Evolutionary conservation across 2,329 filamentous ascomycete species (phyloP), one percentile per base, ranked within the genome.

Genomic region (Raffaelea deltoideospora): DNA sequence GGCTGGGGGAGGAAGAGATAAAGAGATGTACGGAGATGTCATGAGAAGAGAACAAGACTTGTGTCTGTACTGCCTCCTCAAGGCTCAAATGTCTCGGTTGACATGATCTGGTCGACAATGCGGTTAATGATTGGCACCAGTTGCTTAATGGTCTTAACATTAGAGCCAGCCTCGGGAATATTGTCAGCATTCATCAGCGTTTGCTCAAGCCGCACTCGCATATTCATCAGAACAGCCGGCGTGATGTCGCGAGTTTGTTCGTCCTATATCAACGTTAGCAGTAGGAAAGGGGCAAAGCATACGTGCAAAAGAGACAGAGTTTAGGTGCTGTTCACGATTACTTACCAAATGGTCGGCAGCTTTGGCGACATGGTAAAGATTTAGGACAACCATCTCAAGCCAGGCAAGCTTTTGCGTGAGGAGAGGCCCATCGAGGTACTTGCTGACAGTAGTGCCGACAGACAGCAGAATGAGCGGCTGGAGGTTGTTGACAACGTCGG

Each of bases 401-500:
- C 74, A 75, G 18, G 58, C 59, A 37, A 78, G 56, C 51, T 72
- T 72, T 48, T 72, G 63, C 34, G 64, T 60, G 35, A 77, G 54
- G 32, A 64, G 57, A 10, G 61, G 57, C 29, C 65, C 67, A 39
- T 64, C 63, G 32, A 80, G 56, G 31, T 74, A 63, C 47, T 72
- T 64, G 26, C 71, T 70, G 37, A 80, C 65, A 8, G 73, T 76
- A 19, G 75, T 72, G 37, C 73, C 73, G 28, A 79, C 68, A 1
- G 76, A 77, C 33, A 80, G 61, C 17, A 76, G 60, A 35, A 80
- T 63, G 17, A 80, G 60, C 15, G 73, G 69, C 33, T 71, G 72
- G 35, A 80, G 53, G 23, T 65, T 64, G 39, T 64, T 64, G 40
- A 79, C 61, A 42, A 70, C 64, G 14, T 60, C 56, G 1, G 68